Evolutionary conservation across 352 stramenopile genomes (phyloP).

Genomic region (Phytophthora crassamura): DNA sequence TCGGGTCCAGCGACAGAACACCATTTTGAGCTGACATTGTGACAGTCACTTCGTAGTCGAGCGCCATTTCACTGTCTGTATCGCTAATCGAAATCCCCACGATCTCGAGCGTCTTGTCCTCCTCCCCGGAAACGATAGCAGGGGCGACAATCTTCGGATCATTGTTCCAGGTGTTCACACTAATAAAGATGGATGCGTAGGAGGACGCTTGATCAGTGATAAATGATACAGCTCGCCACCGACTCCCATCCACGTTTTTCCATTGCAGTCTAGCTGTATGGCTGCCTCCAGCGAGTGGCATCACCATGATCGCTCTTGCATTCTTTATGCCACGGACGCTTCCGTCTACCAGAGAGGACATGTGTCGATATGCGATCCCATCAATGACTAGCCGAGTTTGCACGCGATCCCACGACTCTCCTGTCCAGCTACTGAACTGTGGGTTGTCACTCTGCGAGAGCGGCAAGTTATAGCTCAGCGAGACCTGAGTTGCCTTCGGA

Average conservation of each 20-base stretch:
- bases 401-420: constrained; percentile 58
- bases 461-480: constrained; percentile 78
- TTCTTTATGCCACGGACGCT: constrained; percentile 77
- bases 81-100: constrained; percentile 54
- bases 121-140: constrained; percentile 38
- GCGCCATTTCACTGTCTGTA: constrained; percentile 49
- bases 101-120: constrained; percentile 62
- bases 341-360: constrained; percentile 74
- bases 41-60: constrained; percentile 72
- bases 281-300: constrained; percentile 58
- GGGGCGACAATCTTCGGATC: constrained; percentile 59
- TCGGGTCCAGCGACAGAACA: constrained; percentile 57
- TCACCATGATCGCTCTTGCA: constrained; percentile 68
- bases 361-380: constrained; percentile 68
- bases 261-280: constrained; percentile 76
- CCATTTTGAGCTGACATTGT: constrained; percentile 64
- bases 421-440: constrained; percentile 58
- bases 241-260: constrained; percentile 76
- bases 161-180: constrained; percentile 76
- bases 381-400: constrained; percentile 72
- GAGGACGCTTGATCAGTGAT: constrained; percentile 72
- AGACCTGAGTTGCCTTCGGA: constrained; percentile 58
- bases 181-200: constrained; percentile 75
- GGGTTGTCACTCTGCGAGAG: constrained; percentile 79
- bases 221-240: constrained; percentile 74